A percentile compares a stretch with the other conserved stretches of the same genome.
Evolutionary conservation across 2,329 filamentous ascomycete genomes (phyloP).

Genomic region (Albophoma yamanashiensis): DNA sequence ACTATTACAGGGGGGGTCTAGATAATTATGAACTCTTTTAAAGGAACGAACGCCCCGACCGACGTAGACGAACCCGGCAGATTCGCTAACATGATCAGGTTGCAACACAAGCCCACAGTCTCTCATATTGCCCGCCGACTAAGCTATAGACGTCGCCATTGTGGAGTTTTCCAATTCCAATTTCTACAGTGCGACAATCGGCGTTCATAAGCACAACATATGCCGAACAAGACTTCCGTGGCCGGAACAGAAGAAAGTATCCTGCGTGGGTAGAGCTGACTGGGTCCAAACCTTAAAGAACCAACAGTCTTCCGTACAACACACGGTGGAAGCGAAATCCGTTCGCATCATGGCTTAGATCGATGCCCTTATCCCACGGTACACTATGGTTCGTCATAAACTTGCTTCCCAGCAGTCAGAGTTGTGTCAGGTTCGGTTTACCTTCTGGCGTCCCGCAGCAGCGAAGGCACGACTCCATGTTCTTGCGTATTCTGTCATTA

Average conservation of each 20-base stretch:
- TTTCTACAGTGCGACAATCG: too few relatives aligned
- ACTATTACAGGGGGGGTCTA: too few relatives aligned
- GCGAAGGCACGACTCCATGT: too few relatives aligned
- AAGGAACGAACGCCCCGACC: too few relatives aligned
- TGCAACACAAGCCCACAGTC: too few relatives aligned
- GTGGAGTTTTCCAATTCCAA: too few relatives aligned
- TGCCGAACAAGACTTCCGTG: not conserved
- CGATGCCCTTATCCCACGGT: not conserved
- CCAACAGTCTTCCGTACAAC: too few relatives aligned
- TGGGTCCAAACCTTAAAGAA: not conserved
- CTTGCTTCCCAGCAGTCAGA: not conserved
- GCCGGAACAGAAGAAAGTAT: not conserved
- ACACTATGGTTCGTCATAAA: not conserved
- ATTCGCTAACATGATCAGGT: too few relatives aligned
- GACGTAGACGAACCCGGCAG: too few relatives aligned
- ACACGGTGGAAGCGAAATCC: not conserved
- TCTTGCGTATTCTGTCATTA: not conserved
- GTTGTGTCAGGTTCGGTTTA: not conserved
- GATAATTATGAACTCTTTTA: too few relatives aligned
- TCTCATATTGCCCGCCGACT: too few relatives aligned
- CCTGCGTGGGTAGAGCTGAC: not conserved
- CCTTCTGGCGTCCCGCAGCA: not conserved
- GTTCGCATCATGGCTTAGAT: not conserved
- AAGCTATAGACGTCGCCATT: too few relatives aligned
- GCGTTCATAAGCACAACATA: not conserved